Base-by-base conservation (phyloP, 805 yeast species). In the Candida multigemmis region DNA sequence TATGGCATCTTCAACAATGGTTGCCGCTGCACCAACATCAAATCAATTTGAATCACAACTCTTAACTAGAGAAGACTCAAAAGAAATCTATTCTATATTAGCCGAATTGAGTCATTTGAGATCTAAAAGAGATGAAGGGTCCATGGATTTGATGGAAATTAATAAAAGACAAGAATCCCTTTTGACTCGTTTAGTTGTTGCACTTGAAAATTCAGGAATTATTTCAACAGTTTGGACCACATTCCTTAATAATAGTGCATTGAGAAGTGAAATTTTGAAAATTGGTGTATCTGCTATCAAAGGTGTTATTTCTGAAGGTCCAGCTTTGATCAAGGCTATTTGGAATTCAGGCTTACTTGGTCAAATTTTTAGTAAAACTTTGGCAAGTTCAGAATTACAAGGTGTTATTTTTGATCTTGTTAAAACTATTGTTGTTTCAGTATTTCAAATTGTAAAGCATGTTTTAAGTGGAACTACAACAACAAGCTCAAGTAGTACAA, bases 1-100 rank as follows among this genome's bases (percentile, higher is more conserved):
- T 35, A 49, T 58, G 40, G 64, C 61, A 30, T 24, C 66, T 19
- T 33, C 56, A 20, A 46, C 62, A 16, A 36, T 52, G 24, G 65
- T 53, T 18, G 37, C 43, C 25, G 60, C 66, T 29, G 60, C 64
- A 16, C 56, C 55, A 38, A 26, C 44, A 26, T 32, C 42, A 25
- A 31, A 37, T 11, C 13, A 24, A 12, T n/a, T n/a, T n/a, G n/a
- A n/a, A n/a, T n/a, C n/a, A n/a, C n/a, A n/a, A n/a, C n/a, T n/a
- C n/a, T n/a, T n/a, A n/a, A n/a, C n/a, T n/a, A 59, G 60, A 44
- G 40, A 51, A 21, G 65, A 60, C 30, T 39, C 46, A 30, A 41
- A 38, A 25, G 49, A 59, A 30, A 53, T 57, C 30, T 36, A 57
- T 38, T 43, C 38, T 25, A 38, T 55, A 38, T 43, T 60, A 24